Evolutionary conservation across 208 protist genomes (phyloP).

Genomic region (Zelonia costaricensis): DNA sequence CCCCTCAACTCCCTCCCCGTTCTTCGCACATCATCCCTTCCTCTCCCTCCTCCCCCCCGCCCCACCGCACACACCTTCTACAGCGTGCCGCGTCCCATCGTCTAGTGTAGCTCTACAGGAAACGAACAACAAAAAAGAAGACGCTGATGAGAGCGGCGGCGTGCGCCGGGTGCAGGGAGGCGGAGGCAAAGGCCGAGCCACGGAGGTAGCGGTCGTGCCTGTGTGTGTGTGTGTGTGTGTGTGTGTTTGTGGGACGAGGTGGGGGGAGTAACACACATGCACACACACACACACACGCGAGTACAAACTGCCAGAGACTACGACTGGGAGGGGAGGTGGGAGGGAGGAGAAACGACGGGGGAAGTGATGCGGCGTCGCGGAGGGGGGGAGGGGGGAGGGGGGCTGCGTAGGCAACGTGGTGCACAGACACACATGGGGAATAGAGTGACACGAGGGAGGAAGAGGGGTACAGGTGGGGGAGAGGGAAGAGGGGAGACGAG

Average conservation of each 20-base stretch:
- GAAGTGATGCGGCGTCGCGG: neutral
- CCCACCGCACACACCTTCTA: too few species aligned
- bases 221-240: neutral
- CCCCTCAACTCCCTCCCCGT: too few species aligned
- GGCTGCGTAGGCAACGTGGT: neutral
- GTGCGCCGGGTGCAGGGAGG: too few species aligned
- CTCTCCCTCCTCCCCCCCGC: too few species aligned
- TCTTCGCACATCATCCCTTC: too few species aligned
- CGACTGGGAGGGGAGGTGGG: too few species aligned
- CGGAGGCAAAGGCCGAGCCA: too few species aligned
- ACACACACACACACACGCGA: neutral
- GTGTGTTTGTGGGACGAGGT: neutral
- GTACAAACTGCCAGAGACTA: neutral
- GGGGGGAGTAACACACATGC: neutral
- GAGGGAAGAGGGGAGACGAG: neutral
- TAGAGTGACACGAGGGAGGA: neutral
- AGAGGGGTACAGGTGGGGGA: neutral
- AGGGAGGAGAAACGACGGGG: neutral
- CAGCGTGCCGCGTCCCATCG: too few species aligned
- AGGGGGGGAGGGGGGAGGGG: neutral
- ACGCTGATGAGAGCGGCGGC: too few species aligned
- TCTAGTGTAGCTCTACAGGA: too few species aligned
- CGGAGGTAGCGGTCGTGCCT: too few species aligned
- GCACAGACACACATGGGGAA: neutral
- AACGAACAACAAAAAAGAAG: too few species aligned